Percentiles rank a stretch among this genome's conserved stretches.
Evolutionary conservation across 2,329 filamentous ascomycete species (phyloP).

Genomic region (Coniella lustricola): DNA sequence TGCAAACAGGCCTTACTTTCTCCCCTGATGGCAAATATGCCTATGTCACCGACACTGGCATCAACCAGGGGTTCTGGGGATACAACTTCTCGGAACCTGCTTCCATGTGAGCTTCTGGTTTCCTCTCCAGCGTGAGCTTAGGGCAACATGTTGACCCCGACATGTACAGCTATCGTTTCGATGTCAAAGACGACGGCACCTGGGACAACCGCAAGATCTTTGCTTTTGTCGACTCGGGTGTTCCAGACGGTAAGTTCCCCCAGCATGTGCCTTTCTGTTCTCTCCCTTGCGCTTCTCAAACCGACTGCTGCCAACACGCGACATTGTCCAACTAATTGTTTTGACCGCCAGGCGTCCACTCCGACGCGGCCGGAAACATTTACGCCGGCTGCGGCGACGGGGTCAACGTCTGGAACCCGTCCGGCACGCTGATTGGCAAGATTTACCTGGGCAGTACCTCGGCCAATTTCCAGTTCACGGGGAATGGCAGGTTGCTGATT

Average conservation of each 20-base stretch:
- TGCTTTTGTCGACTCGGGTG: conserved; percentile 43
- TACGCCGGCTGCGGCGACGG: conserved; percentile 46
- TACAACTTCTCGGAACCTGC: conserved; percentile 34
- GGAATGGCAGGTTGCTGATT: conserved; percentile 34
- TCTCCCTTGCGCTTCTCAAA: no score
- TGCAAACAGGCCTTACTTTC: conserved; percentile 39
- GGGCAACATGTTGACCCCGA: background rate
- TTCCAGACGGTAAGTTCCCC: conserved; percentile 45
- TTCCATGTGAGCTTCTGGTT: conserved; percentile 36
- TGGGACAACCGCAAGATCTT: conserved; percentile 42
- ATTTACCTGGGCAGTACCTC: conserved; percentile 42
- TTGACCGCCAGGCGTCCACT: conserved; percentile 39
- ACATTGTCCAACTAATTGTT: no score
- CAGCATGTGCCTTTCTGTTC: background rate
- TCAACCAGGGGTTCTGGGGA: conserved; percentile 37
- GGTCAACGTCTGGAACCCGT: conserved; percentile 41
- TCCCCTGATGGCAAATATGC: conserved; percentile 41
- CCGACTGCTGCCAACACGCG: no score
- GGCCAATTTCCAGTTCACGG: conserved; percentile 44
- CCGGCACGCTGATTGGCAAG: conserved; percentile 47
- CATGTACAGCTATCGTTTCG: conserved; percentile 32
- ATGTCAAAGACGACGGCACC: conserved; percentile 35
- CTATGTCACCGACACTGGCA: conserved; percentile 50
- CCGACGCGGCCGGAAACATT: conserved; percentile 47
- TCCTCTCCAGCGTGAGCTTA: conserved; percentile 10